Percentiles rank a stretch among this genome's conserved stretches.
phyloP scores from a whole-genome alignment of 768 basidiomycete genomes.

The Lactarius sp. region DNA sequence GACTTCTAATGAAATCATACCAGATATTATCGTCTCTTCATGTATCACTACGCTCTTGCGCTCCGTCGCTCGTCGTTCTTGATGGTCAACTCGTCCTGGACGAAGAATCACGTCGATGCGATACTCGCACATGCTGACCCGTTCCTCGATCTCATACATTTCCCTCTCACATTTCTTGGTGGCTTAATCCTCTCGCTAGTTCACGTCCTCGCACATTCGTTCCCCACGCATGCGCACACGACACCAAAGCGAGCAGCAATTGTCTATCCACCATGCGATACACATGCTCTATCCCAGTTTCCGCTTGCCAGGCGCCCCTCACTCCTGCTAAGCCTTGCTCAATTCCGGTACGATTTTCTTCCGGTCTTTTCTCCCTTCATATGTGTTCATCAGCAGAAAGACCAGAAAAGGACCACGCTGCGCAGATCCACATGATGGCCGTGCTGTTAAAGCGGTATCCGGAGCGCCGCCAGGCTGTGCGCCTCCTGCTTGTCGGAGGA shows the following conservation, averaged over 20 bases:
- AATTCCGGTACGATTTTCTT: constrained; percentile 68
- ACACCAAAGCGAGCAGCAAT: constrained; percentile 37
- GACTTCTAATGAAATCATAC: neutral
- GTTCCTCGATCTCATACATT: constrained; percentile 44
- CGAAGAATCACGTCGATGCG: constrained; percentile 72
- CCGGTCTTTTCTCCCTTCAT: neutral
- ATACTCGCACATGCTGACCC: constrained; percentile 58
- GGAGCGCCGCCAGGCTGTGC: constrained; percentile 40
- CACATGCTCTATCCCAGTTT: constrained; percentile 58
- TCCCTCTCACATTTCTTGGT: constrained; percentile 10
- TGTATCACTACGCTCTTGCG: constrained; percentile 73
- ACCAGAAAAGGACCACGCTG: constrained; percentile 90
- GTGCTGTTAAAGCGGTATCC: constrained; percentile 55
- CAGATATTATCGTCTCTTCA: constrained; percentile 88
- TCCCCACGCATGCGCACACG: constrained; percentile 4
- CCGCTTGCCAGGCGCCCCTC: constrained; percentile 49
- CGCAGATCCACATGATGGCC: constrained; percentile 69
- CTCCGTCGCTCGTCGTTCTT: constrained; percentile 69
- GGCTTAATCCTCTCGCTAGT: neutral
- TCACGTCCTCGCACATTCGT: neutral
- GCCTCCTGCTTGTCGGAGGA: constrained; percentile 78
- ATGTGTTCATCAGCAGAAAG: constrained; percentile 35
- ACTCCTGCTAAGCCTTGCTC: constrained; percentile 81
- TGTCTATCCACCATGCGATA: constrained; percentile 94
- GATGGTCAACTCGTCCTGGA: constrained; percentile 98